Conservation (phyloP, 179 eudicot genomes). For the Beta lomatogona region DNA sequence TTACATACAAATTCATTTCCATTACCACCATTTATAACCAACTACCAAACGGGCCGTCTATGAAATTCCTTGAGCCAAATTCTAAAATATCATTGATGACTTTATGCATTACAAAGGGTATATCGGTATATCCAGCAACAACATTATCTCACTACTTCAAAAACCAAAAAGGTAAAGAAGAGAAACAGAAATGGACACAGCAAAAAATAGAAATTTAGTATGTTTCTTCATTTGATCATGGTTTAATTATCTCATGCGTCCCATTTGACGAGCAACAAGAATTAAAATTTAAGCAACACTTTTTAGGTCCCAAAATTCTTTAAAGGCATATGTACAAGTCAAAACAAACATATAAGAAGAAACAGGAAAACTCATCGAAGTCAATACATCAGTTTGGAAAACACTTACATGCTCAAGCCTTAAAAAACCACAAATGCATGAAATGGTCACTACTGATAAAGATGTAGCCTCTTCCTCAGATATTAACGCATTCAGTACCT, state of each 20-base stretch:
- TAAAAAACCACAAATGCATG: slow-evolving; percentile 86
- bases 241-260: background rate
- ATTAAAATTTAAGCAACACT: background rate
- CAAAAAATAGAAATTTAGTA: background rate
- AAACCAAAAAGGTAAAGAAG: background rate
- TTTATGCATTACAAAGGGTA: background rate
- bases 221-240: background rate
- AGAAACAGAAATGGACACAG: background rate
- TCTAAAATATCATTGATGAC: background rate
- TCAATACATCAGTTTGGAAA: slow-evolving; percentile 2
- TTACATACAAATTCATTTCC: no score
- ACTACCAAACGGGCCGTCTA: no score
- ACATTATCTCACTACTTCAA: background rate
- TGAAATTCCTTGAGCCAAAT: background rate
- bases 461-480: slow-evolving; percentile 93
- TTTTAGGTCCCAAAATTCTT: background rate
- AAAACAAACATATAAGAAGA: background rate
- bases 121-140: background rate
- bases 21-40: no score
- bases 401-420: slow-evolving; percentile 85
- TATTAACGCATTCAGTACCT: slow-evolving; percentile 68
- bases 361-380: background rate
- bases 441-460: slow-evolving; percentile 78
- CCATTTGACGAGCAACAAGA: background rate
- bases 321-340: background rate